These are phyloP conservation scores for Suhomyces xylopsoci DNA, from an alignment of 805 yeast genomes.

Conservation along the genomic window DNA sequence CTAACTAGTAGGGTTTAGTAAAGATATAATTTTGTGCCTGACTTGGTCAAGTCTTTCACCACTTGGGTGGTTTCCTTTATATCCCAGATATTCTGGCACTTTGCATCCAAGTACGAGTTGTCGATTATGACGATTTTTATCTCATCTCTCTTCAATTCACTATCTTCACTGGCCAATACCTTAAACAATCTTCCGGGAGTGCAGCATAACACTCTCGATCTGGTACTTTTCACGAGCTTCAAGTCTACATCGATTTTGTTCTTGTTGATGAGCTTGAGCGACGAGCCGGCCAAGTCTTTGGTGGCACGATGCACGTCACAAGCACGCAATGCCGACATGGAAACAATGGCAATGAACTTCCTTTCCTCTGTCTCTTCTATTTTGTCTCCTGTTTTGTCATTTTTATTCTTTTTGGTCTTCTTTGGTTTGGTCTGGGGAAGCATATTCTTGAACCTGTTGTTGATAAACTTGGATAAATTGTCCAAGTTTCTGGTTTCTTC, in stretches of 20 bases:
- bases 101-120: slow-evolving; percentile 57
- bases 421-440: slow-evolving; percentile 37
- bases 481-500: slow-evolving; percentile 51
- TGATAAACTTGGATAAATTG: slow-evolving; percentile 54
- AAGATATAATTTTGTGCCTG: slow-evolving; percentile 50
- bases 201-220: slow-evolving; percentile 53
- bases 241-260: slow-evolving; percentile 67
- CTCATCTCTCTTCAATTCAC: slow-evolving; percentile 38
- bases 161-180: slow-evolving; percentile 43
- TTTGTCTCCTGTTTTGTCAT: background rate
- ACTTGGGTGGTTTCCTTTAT: slow-evolving; percentile 42
- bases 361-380: slow-evolving; percentile 21
- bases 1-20: too few species aligned
- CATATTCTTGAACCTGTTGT: slow-evolving; percentile 46
- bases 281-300: slow-evolving; percentile 46
- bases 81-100: slow-evolving; percentile 62
- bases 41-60: slow-evolving; percentile 38
- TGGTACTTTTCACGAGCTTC: slow-evolving; percentile 40
- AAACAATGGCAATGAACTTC: slow-evolving; percentile 50
- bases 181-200: slow-evolving; percentile 61
- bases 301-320: slow-evolving; percentile 78
- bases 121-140: slow-evolving; percentile 59
- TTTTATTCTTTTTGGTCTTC: slow-evolving; percentile 23
- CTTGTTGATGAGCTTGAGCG: slow-evolving; percentile 71
- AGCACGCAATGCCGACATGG: slow-evolving; percentile 81